Evolutionary conservation across 1,284 basidiomycete species (phyloP).

Genomic region (Cryptococcus floricola): DNA sequence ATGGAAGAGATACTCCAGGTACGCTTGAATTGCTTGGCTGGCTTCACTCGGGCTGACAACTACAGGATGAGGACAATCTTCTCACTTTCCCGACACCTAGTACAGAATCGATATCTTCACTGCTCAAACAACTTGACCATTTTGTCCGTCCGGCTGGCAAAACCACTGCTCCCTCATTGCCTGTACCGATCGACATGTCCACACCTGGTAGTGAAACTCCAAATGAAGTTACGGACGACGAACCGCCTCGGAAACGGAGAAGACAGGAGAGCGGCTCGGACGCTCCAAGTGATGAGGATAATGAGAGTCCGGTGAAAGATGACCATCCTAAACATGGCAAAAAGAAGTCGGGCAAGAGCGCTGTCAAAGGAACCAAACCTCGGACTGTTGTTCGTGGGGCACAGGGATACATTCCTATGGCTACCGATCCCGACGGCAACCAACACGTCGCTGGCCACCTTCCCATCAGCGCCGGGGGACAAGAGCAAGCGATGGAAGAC

Average conservation of each 20-base stretch:
- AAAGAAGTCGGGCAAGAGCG: slow-evolving; percentile 22
- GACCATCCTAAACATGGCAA: slow-evolving; percentile 15
- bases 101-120: slow-evolving; percentile 59
- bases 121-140: slow-evolving; percentile 66
- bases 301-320: background rate
- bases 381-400: slow-evolving; percentile 34
- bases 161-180: slow-evolving; percentile 28
- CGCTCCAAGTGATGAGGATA: slow-evolving; percentile 1
- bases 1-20: slow-evolving; percentile 83
- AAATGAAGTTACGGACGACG: slow-evolving; percentile 21
- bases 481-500: background rate
- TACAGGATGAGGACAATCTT: slow-evolving; percentile 67
- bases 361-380: slow-evolving; percentile 34
- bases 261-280: slow-evolving; percentile 6
- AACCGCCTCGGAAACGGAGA: slow-evolving; percentile 20
- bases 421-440: slow-evolving; percentile 19
- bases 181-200: slow-evolving; percentile 29
- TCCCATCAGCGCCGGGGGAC: slow-evolving; percentile 3
- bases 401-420: slow-evolving; percentile 32
- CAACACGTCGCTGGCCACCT: slow-evolving; percentile 16
- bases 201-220: slow-evolving; percentile 8
- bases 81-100: slow-evolving; percentile 71
- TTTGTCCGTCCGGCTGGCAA: slow-evolving; percentile 38
- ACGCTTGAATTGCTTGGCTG: slow-evolving; percentile 23
- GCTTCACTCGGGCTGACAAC: background rate